These are phyloP conservation scores for Acer yangbiense DNA, from an alignment of 345 rosid genomes.

Conservation along the genomic window DNA sequence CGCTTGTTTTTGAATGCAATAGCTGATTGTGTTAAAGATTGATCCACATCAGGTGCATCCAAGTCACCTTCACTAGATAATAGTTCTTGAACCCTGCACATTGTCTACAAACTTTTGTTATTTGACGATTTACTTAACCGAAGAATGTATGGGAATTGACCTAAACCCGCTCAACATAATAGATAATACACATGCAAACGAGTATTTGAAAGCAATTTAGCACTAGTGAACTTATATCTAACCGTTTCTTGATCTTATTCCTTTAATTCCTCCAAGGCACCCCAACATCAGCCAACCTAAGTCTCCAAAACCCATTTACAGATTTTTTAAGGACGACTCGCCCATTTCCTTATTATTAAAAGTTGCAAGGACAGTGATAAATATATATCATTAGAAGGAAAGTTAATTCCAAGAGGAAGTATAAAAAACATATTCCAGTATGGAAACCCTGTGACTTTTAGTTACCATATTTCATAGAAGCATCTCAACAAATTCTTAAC, in stretches of 20 bases:
- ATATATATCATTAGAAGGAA: too few relatives aligned
- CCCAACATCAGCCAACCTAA: neutral
- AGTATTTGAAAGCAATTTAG: neutral
- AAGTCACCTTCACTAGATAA: slow-evolving; percentile 44
- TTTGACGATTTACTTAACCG: slow-evolving; percentile 26
- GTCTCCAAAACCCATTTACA: neutral
- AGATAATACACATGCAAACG: neutral
- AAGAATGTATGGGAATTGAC: slow-evolving; percentile 9
- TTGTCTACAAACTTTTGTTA: slow-evolving; percentile 60
- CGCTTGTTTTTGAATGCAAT: slow-evolving; percentile 60
- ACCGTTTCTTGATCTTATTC: neutral
- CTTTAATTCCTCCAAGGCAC: neutral
- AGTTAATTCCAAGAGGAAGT: too few relatives aligned
- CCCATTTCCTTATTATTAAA: neutral
- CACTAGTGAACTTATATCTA: neutral
- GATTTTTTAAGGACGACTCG: neutral
- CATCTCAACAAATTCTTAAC: neutral
- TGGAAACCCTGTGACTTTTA: too few relatives aligned
- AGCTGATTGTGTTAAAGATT: slow-evolving; percentile 41
- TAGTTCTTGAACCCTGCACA: slow-evolving; percentile 77
- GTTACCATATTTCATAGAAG: neutral
- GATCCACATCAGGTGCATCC: slow-evolving; percentile 41
- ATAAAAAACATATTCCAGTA: too few relatives aligned
- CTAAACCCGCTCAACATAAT: neutral
- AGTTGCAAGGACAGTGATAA: too few relatives aligned